Conservation (phyloP, 2,329 filamentous ascomycete species). For the Escovopsis weberi region DNA sequence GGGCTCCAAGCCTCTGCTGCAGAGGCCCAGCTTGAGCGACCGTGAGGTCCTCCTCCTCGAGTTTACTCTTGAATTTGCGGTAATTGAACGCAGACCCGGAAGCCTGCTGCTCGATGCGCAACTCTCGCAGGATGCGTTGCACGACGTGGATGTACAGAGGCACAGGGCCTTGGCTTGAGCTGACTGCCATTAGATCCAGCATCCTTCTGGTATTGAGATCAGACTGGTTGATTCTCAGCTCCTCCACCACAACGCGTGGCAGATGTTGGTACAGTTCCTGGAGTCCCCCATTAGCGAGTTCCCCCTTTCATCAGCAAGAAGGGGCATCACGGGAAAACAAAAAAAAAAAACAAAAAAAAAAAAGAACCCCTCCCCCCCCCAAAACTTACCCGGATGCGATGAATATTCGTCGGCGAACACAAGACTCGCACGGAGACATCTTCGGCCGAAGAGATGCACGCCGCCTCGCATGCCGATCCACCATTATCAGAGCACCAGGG, state of each 20-base stretch:
- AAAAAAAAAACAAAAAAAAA: no score
- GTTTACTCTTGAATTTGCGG: slow-evolving; percentile 24
- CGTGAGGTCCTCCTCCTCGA: slow-evolving; percentile 23
- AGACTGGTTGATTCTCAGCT: slow-evolving; percentile 33
- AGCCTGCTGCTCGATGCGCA: slow-evolving; percentile 32
- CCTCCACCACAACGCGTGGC: slow-evolving; percentile 29
- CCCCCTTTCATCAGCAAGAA: no score
- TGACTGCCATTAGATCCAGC: slow-evolving; percentile 44
- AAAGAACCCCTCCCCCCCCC: no score
- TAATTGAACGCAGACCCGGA: slow-evolving; percentile 32
- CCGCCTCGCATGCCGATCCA: slow-evolving; percentile 43
- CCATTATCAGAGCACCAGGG: slow-evolving; percentile 33
- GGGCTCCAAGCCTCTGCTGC: slow-evolving; percentile 19
- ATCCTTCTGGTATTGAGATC: slow-evolving; percentile 44
- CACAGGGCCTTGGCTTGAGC: slow-evolving; percentile 17
- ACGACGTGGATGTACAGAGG: slow-evolving; percentile 46
- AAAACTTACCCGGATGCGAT: slow-evolving; percentile 20
- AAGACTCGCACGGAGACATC: slow-evolving; percentile 36
- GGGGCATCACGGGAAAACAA: neutral
- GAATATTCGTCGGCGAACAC: slow-evolving; percentile 38
- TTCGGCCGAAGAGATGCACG: slow-evolving; percentile 32
- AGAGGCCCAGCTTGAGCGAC: slow-evolving; percentile 39
- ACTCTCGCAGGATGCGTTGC: slow-evolving; percentile 39
- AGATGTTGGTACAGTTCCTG: slow-evolving; percentile 2
- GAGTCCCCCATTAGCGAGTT: neutral